Evolutionary conservation across 1,284 basidiomycete genomes (phyloP), one percentile per base, ranked within the genome.

Genomic region (Cronartium quercuum): DNA sequence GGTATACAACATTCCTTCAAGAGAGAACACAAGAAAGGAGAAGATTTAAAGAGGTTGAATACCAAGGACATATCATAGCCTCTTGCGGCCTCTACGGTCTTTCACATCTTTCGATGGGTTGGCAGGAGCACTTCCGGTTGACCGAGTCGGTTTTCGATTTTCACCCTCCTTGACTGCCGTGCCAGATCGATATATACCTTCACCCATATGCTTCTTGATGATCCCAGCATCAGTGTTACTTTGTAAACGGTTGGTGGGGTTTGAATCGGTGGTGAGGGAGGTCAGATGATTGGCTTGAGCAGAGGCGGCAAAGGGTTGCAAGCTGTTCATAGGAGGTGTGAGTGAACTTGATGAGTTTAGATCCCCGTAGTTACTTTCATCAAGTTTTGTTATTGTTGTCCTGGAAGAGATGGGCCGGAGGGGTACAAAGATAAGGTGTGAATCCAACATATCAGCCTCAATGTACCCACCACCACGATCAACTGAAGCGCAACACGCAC

Each of bases 31-130:
- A n/a, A 9, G 51, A 55, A 1, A 7, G 29, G 12, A 55, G 47
- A 51, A 13, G 47, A 51, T 13, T 21, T 1, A 13, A 55, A 55
- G 15, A 7, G 51, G 29, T 6, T 29, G 60, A 62, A 13, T n/a
- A 9, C 29, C 57, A 21, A 29, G 10, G 18, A 3, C 12, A 40
- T 38, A 38, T 60, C 21, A 73, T 38, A 73, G 60, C 15, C 69
- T 41, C 60, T 73, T 73, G 38, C 69, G 24, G 38, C 69, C 69
- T 66, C 69, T 58, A 41, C 69, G 69, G 60, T 73, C 69, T 73
- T 73, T 73, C 41, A 51, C 13, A 62, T 62, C 63, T 42, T 21
- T 55, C n/a, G 58, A 34, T 12, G 60, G 37, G 29, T 41, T 55
- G 37, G 51, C 38, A 0, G 61, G 10, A 21, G 35, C 37, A 34